Evolutionary conservation across 371 early-diverging fungal genomes (phyloP), one percentile per base, ranked within the genome.

Genomic region (Scutellospora calospora): DNA sequence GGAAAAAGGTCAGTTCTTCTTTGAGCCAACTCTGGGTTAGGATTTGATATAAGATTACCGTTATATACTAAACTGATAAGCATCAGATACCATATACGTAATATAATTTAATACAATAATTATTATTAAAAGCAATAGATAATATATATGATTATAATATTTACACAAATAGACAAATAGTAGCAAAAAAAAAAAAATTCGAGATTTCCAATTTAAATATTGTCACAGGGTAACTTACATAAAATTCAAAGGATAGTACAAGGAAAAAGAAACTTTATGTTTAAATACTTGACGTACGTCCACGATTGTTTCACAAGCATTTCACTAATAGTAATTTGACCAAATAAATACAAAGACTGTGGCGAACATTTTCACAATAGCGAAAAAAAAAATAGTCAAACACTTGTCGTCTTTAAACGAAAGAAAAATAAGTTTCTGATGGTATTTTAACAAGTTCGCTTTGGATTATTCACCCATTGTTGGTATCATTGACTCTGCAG

Each of bases 321-420:
- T 66, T 66, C 66, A 66, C 66, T 11, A n/a, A 33, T 35, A 9
- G 3, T 22, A 69, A 69, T 69, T 41, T 69, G 45, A 45, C 69
- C 12, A 69, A 45, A 69, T 69, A 45, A 69, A 69, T 69, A 69
- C 45, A 69, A 69, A 69, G 69, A 69, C 35, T n/a, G 38, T 38
- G 69, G n/a, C 68, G 45, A 35, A n/a, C 45, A 33, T 31, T 63
- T 31, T 35, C 12, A 65, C 65, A 65, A 65, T 65, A 65, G 65
- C 35, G 27, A 63, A 31, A 65, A 65, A 33, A 33, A 65, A 25
- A 62, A 3, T 49, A 16, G 16, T 14, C 49, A 16, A 49, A 12
- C 14, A 16, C 49, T 49, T 49, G 49, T 49, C 0, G 16, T 3
- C 49, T 49, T 49, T 16, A 49, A 49, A 49, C 12, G 49, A 49